phyloP scores from a whole-genome alignment of 345 rosid genomes.

The Eucalyptus pauciflora region DNA sequence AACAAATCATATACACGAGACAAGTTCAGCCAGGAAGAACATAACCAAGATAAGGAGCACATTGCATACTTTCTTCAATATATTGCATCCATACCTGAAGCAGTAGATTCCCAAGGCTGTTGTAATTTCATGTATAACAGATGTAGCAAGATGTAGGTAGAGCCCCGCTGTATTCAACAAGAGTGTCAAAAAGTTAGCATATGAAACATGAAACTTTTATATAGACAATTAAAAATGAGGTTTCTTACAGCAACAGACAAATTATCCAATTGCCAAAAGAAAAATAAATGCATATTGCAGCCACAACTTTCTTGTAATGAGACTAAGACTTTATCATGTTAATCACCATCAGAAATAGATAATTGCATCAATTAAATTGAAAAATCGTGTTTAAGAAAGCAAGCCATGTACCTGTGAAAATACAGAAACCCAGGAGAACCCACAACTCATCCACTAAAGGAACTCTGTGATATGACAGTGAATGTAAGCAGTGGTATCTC shows the following conservation, averaged over 20 bases:
- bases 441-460: constrained; percentile 85
- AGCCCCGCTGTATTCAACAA: constrained; percentile 38
- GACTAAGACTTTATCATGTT: not conserved
- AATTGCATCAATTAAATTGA: not conserved
- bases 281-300: not conserved
- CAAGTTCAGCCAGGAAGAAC: not conserved
- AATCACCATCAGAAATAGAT: not conserved
- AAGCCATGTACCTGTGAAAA: constrained; percentile 52
- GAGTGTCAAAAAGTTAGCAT: not conserved
- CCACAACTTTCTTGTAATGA: not conserved
- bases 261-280: not conserved
- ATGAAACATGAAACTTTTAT: not conserved
- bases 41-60: not conserved
- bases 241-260: not conserved
- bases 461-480: constrained; percentile 37
- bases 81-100: constrained; percentile 60
- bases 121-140: constrained; percentile 92
- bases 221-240: not conserved
- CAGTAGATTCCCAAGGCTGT: constrained; percentile 85
- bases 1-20: not conserved
- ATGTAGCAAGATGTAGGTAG: constrained; percentile 83
- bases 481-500: not conserved
- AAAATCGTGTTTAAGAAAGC: not conserved
- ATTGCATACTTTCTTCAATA: not conserved
- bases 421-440: constrained; percentile 90